A percentile compares a stretch with the other conserved stretches of the same genome.
Evolutionary conservation across 495 filamentous ascomycete genomes (phyloP).

Genomic region (Xylaria sp.): DNA sequence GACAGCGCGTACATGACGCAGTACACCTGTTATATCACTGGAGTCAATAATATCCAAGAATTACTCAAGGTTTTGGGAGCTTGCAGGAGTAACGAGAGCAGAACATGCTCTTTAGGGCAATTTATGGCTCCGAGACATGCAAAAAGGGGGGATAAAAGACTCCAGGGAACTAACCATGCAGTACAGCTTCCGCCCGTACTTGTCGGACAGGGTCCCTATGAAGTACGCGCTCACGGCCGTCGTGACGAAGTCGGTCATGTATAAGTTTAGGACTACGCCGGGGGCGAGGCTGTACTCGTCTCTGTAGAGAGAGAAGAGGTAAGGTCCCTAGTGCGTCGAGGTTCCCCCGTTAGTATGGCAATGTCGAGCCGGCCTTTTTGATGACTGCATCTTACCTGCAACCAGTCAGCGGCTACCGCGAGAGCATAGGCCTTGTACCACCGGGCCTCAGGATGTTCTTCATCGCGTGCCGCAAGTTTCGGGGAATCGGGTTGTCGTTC

Average conservation of each 20-base stretch:
- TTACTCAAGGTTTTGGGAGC: too few species aligned
- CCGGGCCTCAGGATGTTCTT: conserved; percentile 34
- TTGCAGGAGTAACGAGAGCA: too few species aligned
- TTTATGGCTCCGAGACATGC: too few species aligned
- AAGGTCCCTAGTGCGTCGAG: conserved; percentile 7
- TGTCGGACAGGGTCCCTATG: conserved; percentile 58
- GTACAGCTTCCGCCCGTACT: conserved; percentile 52
- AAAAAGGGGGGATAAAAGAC: too few species aligned
- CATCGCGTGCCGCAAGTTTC: conserved; percentile 24
- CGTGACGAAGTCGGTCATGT: conserved; percentile 59
- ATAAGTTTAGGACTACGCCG: conserved; percentile 54
- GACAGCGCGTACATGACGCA: conserved; percentile 58
- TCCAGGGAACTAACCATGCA: too few species aligned
- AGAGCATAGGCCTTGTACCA: conserved; percentile 55
- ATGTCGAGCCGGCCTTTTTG: neutral
- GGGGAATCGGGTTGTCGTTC: conserved; percentile 27
- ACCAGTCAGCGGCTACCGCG: conserved; percentile 61
- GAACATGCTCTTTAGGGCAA: too few species aligned
- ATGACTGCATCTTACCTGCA: conserved; percentile 48
- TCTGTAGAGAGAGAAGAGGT: conserved; percentile 60
- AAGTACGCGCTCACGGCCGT: conserved; percentile 56
- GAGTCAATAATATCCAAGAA: too few species aligned
- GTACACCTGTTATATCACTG: too few species aligned
- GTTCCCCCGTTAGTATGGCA: neutral
- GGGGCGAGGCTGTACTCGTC: conserved; percentile 57